phyloP scores from a whole-genome alignment of 2,329 filamentous ascomycete species.

The Neodidymelliopsis sp. region DNA sequence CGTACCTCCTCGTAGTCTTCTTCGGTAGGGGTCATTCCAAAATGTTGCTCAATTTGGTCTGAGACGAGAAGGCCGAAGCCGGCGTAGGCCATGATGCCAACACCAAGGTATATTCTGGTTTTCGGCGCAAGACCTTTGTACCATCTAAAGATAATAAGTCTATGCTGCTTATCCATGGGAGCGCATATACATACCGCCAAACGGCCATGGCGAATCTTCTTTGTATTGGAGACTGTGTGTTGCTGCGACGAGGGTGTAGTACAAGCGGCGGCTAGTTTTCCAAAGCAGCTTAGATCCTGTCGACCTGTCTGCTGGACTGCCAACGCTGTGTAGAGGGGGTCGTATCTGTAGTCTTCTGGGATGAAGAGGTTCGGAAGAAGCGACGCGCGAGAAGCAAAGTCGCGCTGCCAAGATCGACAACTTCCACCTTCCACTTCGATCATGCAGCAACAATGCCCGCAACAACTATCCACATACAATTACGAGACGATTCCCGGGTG shows the following conservation, averaged over 20 bases:
- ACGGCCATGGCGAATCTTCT: constrained; percentile 38
- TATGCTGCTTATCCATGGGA: too few relatives aligned
- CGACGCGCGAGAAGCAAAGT: constrained; percentile 3
- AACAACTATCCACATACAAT: constrained; percentile 2
- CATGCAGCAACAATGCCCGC: constrained; percentile 7
- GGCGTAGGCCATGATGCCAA: constrained; percentile 80
- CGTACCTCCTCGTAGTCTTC: constrained; percentile 74
- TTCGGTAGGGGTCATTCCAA: constrained; percentile 76
- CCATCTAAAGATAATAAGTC: constrained; percentile 35
- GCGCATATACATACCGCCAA: constrained; percentile 45
- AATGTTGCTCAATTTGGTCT: constrained; percentile 74
- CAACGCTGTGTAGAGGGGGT: too few relatives aligned
- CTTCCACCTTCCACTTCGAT: constrained; percentile 10
- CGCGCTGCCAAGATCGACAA: constrained; percentile 14
- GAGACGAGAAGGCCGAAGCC: constrained; percentile 74
- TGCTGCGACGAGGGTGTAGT: too few relatives aligned
- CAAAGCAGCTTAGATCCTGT: too few relatives aligned
- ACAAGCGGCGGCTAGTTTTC: not conserved
- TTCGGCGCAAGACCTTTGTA: constrained; percentile 76
- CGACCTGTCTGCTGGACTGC: too few relatives aligned
- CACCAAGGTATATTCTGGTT: constrained; percentile 74
- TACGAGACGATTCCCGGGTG: not conserved
- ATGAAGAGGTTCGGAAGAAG: not conserved
- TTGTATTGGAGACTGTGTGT: not conserved
- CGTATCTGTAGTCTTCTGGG: too few relatives aligned